These are phyloP conservation scores for Acephala macrosclerotiorum DNA, from an alignment of 2,329 filamentous ascomycete species.

Conservation along the genomic window DNA sequence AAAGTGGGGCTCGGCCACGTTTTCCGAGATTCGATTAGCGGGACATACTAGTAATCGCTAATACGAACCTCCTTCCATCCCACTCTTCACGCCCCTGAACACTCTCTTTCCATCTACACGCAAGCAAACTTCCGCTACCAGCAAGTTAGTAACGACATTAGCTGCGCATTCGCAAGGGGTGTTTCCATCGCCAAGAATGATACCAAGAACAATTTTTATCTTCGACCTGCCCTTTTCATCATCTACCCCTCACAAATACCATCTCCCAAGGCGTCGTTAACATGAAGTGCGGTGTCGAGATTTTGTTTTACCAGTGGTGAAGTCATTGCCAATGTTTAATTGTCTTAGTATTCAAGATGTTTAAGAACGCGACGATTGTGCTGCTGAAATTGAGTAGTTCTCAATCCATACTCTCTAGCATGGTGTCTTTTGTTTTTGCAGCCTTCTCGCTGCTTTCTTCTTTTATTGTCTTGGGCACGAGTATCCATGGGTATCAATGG, in stretches of 20 bases:
- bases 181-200: too few species aligned
- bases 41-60: too few species aligned
- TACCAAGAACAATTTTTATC: constrained; percentile 15
- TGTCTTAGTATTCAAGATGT: background rate
- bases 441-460: background rate
- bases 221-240: constrained; percentile 20
- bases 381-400: background rate
- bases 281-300: constrained; percentile 7
- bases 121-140: too few species aligned
- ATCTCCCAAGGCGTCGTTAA: constrained; percentile 1
- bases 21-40: too few species aligned
- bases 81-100: too few species aligned
- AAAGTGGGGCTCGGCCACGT: too few species aligned
- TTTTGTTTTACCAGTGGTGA: constrained; percentile 5
- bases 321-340: constrained; percentile 9
- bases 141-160: too few species aligned
- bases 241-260: constrained; percentile 13
- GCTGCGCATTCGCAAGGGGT: too few species aligned
- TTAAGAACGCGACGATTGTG: background rate
- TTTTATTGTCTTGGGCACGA: background rate
- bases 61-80: too few species aligned
- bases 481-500: background rate
- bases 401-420: background rate
- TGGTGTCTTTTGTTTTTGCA: constrained; percentile 11
- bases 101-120: too few species aligned